A percentile compares a stretch with the other conserved stretches of the same genome.
phyloP scores from a whole-genome alignment of 2,329 filamentous ascomycete species.

The Colletotrichum australisinense region DNA sequence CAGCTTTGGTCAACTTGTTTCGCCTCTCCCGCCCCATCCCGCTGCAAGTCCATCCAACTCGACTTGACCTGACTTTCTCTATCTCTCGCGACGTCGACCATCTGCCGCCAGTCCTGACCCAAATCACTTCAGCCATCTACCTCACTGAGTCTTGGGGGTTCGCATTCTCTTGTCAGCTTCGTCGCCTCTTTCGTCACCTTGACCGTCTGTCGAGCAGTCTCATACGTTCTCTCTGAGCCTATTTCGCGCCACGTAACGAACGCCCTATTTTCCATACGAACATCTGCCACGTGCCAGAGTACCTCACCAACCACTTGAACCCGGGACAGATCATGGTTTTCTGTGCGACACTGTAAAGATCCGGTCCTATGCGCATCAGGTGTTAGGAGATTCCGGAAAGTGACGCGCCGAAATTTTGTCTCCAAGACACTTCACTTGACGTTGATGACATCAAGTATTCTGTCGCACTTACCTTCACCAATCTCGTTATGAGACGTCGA shows the following conservation, averaged over 20 bases:
- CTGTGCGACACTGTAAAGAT: slow-evolving; percentile 26
- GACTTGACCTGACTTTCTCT: neutral
- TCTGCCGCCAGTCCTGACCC: neutral
- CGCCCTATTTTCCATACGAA: neutral
- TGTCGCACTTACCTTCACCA: neutral
- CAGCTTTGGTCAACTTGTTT: slow-evolving; percentile 13
- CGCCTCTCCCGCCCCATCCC: neutral
- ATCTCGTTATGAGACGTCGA: slow-evolving; percentile 19
- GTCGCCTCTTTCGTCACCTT: neutral
- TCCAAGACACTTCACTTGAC: neutral
- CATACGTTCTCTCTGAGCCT: neutral
- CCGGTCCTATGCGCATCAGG: slow-evolving; percentile 9
- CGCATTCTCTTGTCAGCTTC: neutral
- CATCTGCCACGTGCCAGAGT: neutral
- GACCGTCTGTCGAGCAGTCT: neutral
- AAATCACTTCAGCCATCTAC: neutral
- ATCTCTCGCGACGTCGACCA: neutral
- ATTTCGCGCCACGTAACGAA: neutral
- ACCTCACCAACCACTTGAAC: neutral
- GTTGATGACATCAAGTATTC: neutral
- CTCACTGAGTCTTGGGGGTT: neutral
- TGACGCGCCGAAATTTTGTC: neutral
- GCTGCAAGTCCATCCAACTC: neutral
- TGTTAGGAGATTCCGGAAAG: neutral
- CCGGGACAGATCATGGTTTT: slow-evolving; percentile 25